Conservation (phyloP, 2,329 filamentous ascomycete genomes). For the Diplodia intermedia region DNA sequence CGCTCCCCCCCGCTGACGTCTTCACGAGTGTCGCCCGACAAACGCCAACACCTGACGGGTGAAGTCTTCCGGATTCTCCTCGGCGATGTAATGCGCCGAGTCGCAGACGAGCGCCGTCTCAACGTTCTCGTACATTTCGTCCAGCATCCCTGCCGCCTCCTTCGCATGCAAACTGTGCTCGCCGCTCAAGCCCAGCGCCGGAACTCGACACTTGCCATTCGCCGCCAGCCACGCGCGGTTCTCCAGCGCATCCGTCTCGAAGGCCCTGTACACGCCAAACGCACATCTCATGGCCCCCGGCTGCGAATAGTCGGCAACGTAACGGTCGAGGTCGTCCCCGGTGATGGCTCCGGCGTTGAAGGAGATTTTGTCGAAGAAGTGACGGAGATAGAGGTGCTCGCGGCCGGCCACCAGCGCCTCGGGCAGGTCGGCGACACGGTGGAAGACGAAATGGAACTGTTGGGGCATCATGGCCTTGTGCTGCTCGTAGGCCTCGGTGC, state of each 20-base stretch:
- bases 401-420: constrained; percentile 50
- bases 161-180: constrained; percentile 37
- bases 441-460: constrained; percentile 55
- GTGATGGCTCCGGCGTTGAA: constrained; percentile 49
- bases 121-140: constrained; percentile 36
- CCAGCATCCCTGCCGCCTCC: constrained; percentile 38
- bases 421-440: constrained; percentile 49
- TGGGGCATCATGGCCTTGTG: constrained; percentile 40
- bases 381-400: constrained; percentile 53
- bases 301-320: constrained; percentile 46
- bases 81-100: constrained; percentile 40
- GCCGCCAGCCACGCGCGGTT: constrained; percentile 37
- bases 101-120: constrained; percentile 37
- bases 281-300: constrained; percentile 46
- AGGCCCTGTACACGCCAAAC: constrained; percentile 45
- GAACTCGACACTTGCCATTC: constrained; percentile 41
- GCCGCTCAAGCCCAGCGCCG: constrained; percentile 40
- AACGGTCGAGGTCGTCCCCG: constrained; percentile 49
- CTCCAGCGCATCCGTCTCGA: constrained; percentile 44
- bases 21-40: constrained; percentile 34
- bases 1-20: constrained; percentile 14
- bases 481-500: constrained; percentile 45
- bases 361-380: constrained; percentile 52
- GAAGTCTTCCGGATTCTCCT: constrained; percentile 39
- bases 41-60: constrained; percentile 37